Evolutionary conservation across 2,329 filamentous ascomycete genomes (phyloP).

Genomic region (Pseudogymnoascus sp.): DNA sequence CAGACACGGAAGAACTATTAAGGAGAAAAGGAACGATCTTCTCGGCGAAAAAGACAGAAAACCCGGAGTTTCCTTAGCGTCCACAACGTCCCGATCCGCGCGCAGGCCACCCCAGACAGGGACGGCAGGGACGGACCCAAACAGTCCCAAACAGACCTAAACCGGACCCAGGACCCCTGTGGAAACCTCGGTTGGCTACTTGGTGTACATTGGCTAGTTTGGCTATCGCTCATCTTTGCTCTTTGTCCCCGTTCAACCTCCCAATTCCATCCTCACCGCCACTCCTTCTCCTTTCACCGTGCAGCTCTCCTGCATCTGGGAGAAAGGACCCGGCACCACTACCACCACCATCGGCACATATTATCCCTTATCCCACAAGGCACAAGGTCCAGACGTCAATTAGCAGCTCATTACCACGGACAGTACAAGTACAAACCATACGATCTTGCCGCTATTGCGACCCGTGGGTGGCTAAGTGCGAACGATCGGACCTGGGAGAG

Average conservation of each 20-base stretch:
- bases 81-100: conserved; percentile 4
- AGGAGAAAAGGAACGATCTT: background rate
- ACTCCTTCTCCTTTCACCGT: conserved; percentile 1
- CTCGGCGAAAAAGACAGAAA: background rate
- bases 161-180: background rate
- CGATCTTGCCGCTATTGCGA: background rate
- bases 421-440: background rate
- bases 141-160: background rate
- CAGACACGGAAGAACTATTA: background rate
- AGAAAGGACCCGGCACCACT: background rate
- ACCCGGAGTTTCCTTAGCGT: background rate
- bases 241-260: background rate
- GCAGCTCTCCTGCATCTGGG: conserved; percentile 1
- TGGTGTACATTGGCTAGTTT: background rate
- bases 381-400: background rate
- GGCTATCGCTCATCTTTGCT: background rate
- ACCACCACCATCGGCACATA: background rate
- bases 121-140: background rate
- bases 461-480: background rate
- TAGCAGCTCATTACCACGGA: background rate
- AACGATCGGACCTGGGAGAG: background rate
- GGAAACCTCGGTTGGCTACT: background rate
- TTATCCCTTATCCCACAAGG: background rate
- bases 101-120: background rate
- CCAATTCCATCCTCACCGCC: conserved; percentile 3